These are phyloP conservation scores for Pythium angustatum DNA, from an alignment of 352 stramenopile species.

Conservation along the genomic window DNA sequence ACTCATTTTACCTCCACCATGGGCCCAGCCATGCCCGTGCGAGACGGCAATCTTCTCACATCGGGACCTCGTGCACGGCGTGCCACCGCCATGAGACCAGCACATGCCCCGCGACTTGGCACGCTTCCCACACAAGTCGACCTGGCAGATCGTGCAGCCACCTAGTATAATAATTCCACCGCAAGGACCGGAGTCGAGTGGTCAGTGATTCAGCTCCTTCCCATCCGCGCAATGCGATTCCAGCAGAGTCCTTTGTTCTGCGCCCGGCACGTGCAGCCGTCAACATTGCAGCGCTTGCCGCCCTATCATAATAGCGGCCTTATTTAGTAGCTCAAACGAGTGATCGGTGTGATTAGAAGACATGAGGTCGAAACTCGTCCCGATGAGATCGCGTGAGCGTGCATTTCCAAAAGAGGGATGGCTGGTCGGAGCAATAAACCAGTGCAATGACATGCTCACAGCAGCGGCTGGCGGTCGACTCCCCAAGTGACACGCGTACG, in stretches of 20 bases:
- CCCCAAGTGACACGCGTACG: too few species aligned
- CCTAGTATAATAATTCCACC: too few species aligned
- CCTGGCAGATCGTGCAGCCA: conserved; percentile 36
- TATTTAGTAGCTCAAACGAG: too few species aligned
- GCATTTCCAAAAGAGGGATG: too few species aligned
- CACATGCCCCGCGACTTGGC: conserved; percentile 30
- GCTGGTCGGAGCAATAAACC: too few species aligned
- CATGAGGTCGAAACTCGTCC: too few species aligned
- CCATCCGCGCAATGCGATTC: conserved; percentile 33
- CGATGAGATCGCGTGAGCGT: too few species aligned
- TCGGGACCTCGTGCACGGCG: conserved; percentile 15
- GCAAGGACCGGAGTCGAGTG: too few species aligned
- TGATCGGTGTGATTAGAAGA: too few species aligned
- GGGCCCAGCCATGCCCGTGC: conserved; percentile 11
- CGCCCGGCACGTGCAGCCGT: conserved; percentile 51
- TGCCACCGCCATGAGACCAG: conserved; percentile 31
- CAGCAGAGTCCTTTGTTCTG: conserved; percentile 60
- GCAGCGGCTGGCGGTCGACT: too few species aligned
- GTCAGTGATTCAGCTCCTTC: too few species aligned
- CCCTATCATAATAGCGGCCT: conserved; percentile 32
- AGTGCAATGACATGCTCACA: too few species aligned
- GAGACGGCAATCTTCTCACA: conserved; percentile 24
- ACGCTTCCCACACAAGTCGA: conserved; percentile 32
- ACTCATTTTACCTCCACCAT: conserved; percentile 14
- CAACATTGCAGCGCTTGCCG: conserved; percentile 51